Conservation (phyloP, 495 filamentous ascomycete genomes). For the Aspergillus olivimuriae region DNA sequence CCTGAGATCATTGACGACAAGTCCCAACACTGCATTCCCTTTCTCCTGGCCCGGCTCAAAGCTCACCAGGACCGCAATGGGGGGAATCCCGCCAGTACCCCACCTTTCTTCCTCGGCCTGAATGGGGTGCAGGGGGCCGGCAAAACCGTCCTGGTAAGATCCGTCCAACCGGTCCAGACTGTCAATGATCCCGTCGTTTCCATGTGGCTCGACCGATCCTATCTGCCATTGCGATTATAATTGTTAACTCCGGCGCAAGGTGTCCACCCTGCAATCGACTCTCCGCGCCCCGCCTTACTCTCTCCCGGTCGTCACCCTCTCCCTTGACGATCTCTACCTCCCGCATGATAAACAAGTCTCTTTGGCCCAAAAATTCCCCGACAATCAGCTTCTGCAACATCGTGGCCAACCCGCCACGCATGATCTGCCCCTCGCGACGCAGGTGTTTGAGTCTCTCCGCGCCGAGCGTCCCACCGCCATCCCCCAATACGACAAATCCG, state of each 20-base stretch:
- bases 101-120: constrained; percentile 55
- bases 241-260: constrained; percentile 26
- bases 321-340: constrained; percentile 90
- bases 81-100: constrained; percentile 29
- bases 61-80: constrained; percentile 38
- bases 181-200: no score
- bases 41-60: constrained; percentile 63
- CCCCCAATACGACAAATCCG: constrained; percentile 79
- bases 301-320: constrained; percentile 68
- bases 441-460: constrained; percentile 57
- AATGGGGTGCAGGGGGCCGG: constrained; percentile 78
- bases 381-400: constrained; percentile 72
- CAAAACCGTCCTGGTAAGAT: constrained; percentile 74
- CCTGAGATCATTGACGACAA: constrained; percentile 73
- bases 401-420: constrained; percentile 85
- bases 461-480: constrained; percentile 49
- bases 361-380: constrained; percentile 54
- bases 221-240: no score
- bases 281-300: constrained; percentile 60
- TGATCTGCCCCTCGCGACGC: constrained; percentile 59
- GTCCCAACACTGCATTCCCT: constrained; percentile 78
- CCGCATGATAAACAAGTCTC: constrained; percentile 62
- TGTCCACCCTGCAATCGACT: constrained; percentile 58
- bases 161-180: neutral
- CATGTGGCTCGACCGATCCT: no score